Evolutionary conservation across 306 rosid species (phyloP).

Genomic region (Gillenia trifoliata): DNA sequence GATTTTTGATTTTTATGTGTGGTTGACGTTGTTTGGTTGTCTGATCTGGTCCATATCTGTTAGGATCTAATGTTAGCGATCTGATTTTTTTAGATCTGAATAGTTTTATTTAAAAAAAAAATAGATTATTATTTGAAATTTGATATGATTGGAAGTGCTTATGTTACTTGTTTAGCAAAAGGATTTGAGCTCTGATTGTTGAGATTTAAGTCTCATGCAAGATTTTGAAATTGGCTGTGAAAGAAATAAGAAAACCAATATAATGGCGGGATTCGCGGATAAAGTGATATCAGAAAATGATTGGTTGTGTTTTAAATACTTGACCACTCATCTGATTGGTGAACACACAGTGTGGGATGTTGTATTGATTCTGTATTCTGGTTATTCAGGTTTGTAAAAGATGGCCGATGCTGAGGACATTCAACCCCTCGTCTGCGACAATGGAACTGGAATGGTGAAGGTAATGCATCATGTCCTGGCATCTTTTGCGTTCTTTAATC

Average conservation of each 20-base stretch:
- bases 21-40: conserved; percentile 12
- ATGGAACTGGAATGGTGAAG: conserved; percentile 99
- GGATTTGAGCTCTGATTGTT: background rate
- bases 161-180: background rate
- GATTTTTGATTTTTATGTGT: background rate
- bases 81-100: conserved; percentile 8
- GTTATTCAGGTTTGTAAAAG: conserved; percentile 36
- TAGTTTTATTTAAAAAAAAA: background rate
- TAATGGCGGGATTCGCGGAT: background rate
- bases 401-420: conserved; percentile 96
- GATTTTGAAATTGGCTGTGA: background rate
- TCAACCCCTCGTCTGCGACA: conserved; percentile 96
- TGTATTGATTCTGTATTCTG: background rate
- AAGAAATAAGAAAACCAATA: background rate
- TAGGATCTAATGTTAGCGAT: conserved; percentile 15
- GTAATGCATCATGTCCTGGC: conserved; percentile 25
- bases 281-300: background rate
- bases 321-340: background rate
- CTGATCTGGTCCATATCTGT: conserved; percentile 27
- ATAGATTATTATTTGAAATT: background rate
- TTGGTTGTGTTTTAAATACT: background rate
- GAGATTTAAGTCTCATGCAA: background rate
- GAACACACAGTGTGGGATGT: background rate
- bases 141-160: background rate
- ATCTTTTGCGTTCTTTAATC: background rate